These are phyloP conservation scores for Trichoderma virens DNA, from an alignment of 495 filamentous ascomycete species.

Conservation along the genomic window DNA sequence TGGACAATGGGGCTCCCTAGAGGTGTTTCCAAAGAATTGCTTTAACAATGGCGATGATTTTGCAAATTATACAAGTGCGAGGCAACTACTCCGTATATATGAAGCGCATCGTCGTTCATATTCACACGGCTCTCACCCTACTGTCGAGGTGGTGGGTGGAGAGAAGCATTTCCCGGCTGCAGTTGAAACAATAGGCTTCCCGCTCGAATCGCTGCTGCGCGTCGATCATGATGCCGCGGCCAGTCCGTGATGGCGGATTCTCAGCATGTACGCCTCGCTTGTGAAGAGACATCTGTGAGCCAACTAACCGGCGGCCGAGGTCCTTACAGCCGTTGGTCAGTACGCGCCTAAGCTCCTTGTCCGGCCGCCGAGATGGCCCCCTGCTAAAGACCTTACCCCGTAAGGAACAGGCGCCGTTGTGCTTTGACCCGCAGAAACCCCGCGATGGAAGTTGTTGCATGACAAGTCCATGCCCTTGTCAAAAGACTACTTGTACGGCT, in stretches of 20 bases:
- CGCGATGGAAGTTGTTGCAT: slow-evolving; percentile 4
- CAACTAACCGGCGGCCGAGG: background rate
- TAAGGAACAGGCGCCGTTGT: slow-evolving; percentile 7
- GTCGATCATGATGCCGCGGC: background rate
- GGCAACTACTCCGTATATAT: too few relatives aligned
- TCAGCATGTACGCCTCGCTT: background rate
- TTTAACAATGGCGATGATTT: background rate
- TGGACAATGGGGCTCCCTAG: background rate
- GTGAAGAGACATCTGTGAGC: background rate
- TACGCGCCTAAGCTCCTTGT: background rate
- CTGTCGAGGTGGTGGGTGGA: background rate
- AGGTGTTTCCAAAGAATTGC: background rate
- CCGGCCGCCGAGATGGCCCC: background rate
- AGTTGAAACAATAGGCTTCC: background rate
- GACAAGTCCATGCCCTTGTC: background rate
- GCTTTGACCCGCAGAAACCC: background rate
- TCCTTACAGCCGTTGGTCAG: slow-evolving; percentile 1
- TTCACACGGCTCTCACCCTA: too few relatives aligned
- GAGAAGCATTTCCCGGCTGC: background rate
- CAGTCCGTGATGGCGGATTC: background rate
- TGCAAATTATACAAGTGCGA: background rate
- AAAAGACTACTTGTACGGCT: background rate
- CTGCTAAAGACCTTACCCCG: background rate
- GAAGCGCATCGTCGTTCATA: too few relatives aligned
- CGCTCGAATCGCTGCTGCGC: background rate